Evolutionary conservation across 2,329 filamentous ascomycete genomes (phyloP).

Genomic region (Arthrobotrys entomopaga): DNA sequence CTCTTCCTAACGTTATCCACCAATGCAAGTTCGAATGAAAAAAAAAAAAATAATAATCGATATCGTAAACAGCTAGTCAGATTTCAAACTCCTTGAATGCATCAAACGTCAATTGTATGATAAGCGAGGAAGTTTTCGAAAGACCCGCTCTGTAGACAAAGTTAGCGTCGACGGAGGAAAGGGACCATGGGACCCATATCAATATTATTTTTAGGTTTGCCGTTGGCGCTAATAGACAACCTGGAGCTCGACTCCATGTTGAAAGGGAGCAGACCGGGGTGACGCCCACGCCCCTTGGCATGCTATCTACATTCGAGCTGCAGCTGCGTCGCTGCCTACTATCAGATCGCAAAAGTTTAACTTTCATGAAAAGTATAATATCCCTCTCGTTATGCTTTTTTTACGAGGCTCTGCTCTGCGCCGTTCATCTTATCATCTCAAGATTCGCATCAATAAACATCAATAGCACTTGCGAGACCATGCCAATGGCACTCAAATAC

Average conservation of each 20-base stretch:
- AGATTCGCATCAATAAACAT: no score
- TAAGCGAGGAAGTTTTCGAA: constrained; percentile 22
- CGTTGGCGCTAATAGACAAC: constrained; percentile 4
- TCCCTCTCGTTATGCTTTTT: no score
- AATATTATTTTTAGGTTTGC: constrained; percentile 26
- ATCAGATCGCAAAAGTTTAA: constrained; percentile 6
- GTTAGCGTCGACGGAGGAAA: neutral
- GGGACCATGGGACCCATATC: constrained; percentile 5
- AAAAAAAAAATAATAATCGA: no score
- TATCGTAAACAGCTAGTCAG: constrained; percentile 5
- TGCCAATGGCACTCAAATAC: no score
- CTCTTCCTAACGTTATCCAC: constrained; percentile 10
- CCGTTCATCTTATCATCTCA: no score
- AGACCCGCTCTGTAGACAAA: neutral
- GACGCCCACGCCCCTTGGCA: no score
- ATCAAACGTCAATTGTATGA: constrained; percentile 17
- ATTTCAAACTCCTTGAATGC: neutral
- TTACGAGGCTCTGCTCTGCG: no score
- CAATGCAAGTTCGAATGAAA: constrained; percentile 36
- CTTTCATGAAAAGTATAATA: constrained; percentile 3
- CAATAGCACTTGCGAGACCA: no score
- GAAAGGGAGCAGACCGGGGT: neutral
- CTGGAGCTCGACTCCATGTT: constrained; percentile 9
- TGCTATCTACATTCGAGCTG: neutral
- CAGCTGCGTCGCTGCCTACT: neutral